phyloP scores from a whole-genome alignment of 768 basidiomycete genomes.

The Rhizopogon vinicolor region DNA sequence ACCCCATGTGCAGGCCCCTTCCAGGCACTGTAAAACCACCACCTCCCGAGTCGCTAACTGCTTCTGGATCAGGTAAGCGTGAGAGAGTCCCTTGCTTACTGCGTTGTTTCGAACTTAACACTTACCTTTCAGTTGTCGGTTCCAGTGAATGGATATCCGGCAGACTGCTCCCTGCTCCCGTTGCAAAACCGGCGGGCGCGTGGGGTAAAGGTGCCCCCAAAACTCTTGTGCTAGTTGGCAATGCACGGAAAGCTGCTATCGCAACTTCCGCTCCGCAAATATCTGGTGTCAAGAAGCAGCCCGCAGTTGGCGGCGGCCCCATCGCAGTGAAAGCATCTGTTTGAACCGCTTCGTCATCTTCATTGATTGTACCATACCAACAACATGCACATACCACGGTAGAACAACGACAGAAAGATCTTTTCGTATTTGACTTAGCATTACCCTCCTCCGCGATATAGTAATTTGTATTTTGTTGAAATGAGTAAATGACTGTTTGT shows the following conservation, averaged over 20 bases:
- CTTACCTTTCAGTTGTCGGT: constrained; percentile 21
- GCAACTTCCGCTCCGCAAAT: constrained; percentile 4
- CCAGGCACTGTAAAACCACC: constrained; percentile 26
- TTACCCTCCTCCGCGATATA: no score
- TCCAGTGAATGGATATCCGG: constrained; percentile 19
- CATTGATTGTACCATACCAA: neutral
- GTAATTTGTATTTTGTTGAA: no score
- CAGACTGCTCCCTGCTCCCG: constrained; percentile 8
- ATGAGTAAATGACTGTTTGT: no score
- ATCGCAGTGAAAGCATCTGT: constrained; percentile 19
- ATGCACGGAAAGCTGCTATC: constrained; percentile 9
- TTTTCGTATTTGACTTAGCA: neutral
- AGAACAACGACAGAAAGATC: neutral
- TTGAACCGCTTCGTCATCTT: neutral
- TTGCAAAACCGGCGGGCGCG: constrained; percentile 5
- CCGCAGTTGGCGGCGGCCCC: constrained; percentile 24
- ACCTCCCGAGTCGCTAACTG: constrained; percentile 17
- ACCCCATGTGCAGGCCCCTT: constrained; percentile 39
- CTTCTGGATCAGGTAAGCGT: constrained; percentile 28
- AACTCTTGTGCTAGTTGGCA: constrained; percentile 17
- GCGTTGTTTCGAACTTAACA: neutral
- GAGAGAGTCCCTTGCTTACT: neutral
- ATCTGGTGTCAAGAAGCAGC: constrained; percentile 6
- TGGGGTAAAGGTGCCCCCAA: constrained; percentile 17
- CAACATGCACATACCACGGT: neutral